Percentiles rank a stretch among this genome's conserved stretches.
phyloP scores from a whole-genome alignment of 2,329 filamentous ascomycete species.

The Dactylellina parvicollis region DNA sequence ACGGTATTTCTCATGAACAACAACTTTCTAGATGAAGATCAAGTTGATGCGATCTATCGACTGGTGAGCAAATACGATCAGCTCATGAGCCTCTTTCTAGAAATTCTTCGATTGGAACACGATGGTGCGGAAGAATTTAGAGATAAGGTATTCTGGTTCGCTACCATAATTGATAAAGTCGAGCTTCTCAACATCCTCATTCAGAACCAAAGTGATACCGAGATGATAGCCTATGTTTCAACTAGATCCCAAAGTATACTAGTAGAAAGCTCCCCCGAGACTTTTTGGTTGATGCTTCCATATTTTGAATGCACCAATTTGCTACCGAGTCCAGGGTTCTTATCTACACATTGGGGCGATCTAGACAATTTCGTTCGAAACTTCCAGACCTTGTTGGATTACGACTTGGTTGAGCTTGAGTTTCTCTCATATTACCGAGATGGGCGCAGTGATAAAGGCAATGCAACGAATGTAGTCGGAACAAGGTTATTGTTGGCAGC shows the following conservation, averaged over 20 bases:
- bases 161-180: not conserved
- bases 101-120: not conserved
- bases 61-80: not conserved
- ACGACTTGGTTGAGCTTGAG: not conserved
- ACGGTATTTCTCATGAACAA: conserved; percentile 13
- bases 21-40: not conserved
- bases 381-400: not conserved
- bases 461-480: not conserved
- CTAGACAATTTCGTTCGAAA: not conserved
- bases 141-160: not conserved
- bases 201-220: not conserved
- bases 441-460: not conserved
- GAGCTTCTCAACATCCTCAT: not conserved
- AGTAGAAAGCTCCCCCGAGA: not conserved
- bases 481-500: not conserved
- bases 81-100: not conserved
- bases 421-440: not conserved
- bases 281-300: not conserved
- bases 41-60: not conserved
- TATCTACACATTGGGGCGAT: too few species aligned
- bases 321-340: not conserved
- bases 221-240: not conserved
- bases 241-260: too few species aligned
- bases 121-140: conserved; percentile 7
- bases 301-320: not conserved